phyloP scores from a whole-genome alignment of 2,329 filamentous ascomycete species.

The Paraphoma sp. region DNA sequence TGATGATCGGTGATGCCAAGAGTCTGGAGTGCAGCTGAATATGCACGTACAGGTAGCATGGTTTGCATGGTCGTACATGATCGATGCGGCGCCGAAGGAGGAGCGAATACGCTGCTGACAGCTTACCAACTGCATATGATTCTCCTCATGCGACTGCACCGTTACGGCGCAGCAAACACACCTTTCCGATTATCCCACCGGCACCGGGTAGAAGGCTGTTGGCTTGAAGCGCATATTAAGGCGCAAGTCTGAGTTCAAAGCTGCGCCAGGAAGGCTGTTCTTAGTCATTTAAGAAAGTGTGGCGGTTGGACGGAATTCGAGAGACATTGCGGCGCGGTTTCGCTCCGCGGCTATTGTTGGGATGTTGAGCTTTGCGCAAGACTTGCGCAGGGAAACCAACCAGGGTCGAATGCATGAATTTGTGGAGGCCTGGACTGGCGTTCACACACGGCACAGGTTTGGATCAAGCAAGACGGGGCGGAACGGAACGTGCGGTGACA shows the following conservation, averaged over 20 bases:
- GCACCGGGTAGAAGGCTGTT: constrained; percentile 2
- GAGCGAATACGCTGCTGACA: neutral
- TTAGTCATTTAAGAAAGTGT: neutral
- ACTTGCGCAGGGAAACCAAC: neutral
- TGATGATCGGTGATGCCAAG: constrained; percentile 5
- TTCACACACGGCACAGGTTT: neutral
- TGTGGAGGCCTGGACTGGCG: neutral
- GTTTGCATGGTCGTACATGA: constrained; percentile 5
- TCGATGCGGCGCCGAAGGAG: neutral
- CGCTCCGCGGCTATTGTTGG: constrained; percentile 1
- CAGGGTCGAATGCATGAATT: neutral
- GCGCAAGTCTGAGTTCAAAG: neutral
- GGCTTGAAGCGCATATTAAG: neutral
- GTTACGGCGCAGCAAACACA: constrained; percentile 1
- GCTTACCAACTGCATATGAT: constrained; percentile 1
- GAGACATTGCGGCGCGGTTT: neutral
- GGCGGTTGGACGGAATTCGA: constrained; percentile 5
- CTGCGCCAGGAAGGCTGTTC: constrained; percentile 1
- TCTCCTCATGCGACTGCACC: neutral
- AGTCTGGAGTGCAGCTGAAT: constrained; percentile 6
- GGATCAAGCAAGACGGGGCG: constrained; percentile 1
- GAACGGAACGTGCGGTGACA: constrained; percentile 3
- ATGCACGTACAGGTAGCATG: neutral
- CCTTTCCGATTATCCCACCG: neutral
- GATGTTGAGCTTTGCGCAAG: neutral